These are phyloP conservation scores for Phialophora chinensis DNA, from an alignment of 2,329 filamentous ascomycete genomes.

Conservation along the genomic window DNA sequence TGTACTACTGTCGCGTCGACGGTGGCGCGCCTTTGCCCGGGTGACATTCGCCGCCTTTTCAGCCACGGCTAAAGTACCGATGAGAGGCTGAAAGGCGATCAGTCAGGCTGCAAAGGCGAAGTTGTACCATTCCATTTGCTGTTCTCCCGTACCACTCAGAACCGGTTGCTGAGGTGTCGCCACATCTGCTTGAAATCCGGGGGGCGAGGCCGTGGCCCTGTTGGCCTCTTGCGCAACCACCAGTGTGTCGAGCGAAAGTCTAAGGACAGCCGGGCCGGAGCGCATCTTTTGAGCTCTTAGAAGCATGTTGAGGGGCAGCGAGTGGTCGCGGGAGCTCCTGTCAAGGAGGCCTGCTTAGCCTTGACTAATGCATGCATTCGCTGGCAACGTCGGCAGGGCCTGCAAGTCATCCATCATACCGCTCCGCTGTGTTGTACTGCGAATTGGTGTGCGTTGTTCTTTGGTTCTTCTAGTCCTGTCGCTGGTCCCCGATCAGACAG, in stretches of 20 bases:
- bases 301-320: conserved; percentile 18
- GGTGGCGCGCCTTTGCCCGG: conserved; percentile 8
- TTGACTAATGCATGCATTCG: conserved; percentile 40
- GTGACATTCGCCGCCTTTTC: conserved; percentile 23
- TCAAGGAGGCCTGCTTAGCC: conserved; percentile 30
- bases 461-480: conserved; percentile 18
- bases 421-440: conserved; percentile 30
- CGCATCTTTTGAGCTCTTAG: conserved; percentile 21
- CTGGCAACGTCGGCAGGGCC: conserved; percentile 35
- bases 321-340: conserved; percentile 33
- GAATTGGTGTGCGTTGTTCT: conserved; percentile 24
- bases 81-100: conserved; percentile 13
- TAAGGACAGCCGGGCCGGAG: conserved; percentile 24
- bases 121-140: conserved; percentile 10
- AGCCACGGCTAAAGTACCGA: conserved; percentile 7
- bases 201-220: conserved; percentile 15
- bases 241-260: conserved; percentile 18
- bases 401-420: conserved; percentile 35
- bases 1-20: conserved; percentile 12
- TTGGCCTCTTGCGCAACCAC: conserved; percentile 24
- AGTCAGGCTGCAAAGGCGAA: conserved; percentile 5
- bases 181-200: conserved; percentile 21
- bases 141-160: conserved; percentile 9
- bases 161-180: conserved; percentile 11
- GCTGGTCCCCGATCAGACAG: conserved; percentile 14